Base-by-base conservation (phyloP, 768 basidiomycete genomes). In the Boletus subcaerulescens region DNA sequence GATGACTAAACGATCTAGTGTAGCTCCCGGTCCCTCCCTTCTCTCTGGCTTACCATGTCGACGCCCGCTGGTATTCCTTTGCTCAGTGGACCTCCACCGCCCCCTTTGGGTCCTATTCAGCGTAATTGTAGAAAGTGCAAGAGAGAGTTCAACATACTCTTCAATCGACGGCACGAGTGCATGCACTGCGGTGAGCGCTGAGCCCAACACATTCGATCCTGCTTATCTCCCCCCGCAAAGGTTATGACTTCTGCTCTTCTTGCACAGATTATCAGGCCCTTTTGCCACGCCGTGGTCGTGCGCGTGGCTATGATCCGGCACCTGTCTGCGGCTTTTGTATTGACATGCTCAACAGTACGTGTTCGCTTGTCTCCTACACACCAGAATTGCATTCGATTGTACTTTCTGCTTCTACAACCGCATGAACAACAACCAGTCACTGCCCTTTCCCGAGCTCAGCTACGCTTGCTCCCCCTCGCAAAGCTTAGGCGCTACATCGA, bases 251-350 rank as follows among this genome's bases (percentile, higher is more conserved):
- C 64, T 92, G 90, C 64, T 77, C 82, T 36, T 82, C 78, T 41
- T 92, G 90, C 68, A 76, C 83, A 2, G 89, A 91, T 64, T 90
- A 80, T 67, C 86, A 85, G 64, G 90, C 87, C 1, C 75, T 92
- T 39, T 83, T 89, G 83, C 89, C 89, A n/a, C 77, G 87, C 9
- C 58, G 63, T 24, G 58, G 64, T 9, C 79, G 79, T 11, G 43
- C 69, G 11, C 78, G 74, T 32, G 89, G 89, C 5, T 86, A 91
- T 66, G 86, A 88, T 63, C 63, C 74, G 9, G 78, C 81, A 57
- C 71, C 76, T 26, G 90, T 92, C 33, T 92, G 90, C 63, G 85
- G 75, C 1, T 89, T 74, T 65, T 92, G 90, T 68, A 83, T 89
- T 48, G 88, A 91, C 50, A 75, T 79, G 60, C 69, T 92, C 39